Base-by-base conservation (phyloP, 2,329 filamentous ascomycete genomes). In the Dothiorella sarmentorum region DNA sequence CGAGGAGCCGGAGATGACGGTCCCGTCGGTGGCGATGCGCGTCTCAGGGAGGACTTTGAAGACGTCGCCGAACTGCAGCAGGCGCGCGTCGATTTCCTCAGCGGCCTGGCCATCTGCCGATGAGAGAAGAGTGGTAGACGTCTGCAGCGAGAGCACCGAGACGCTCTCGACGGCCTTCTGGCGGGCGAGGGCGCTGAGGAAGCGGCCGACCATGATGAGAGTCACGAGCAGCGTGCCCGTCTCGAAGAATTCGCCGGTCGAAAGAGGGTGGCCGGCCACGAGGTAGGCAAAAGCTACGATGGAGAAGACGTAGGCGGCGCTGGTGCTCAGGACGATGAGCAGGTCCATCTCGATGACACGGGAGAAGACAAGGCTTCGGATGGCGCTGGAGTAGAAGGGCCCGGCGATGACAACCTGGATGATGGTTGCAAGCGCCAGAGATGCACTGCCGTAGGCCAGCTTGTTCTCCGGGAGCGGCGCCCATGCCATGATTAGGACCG, bases 1-100 rank as follows among this genome's bases (percentile, higher is more conserved):
- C 0, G 83, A 86, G 0, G 72, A 74, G 0, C 89, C 89, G 1
- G 73, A 72, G 0, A 86, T 61, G 0, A 93, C 80, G 0, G 77
- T 80, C 0, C 89, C 89, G 64, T 94, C 90, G 0, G 89, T 92
- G 0, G 84, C 81, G 4, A 91, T 75, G 0, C 70, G 70, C 0
- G 76, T 75, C 57, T 91, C 82, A 0, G 88, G 85, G 0, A 74
- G 64, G 3, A 90, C 80, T 40, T 80, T 82, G 73, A 93, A 87
- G 0, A 74, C 62, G 65, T 94, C 90, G 0, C 85, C 86, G 61
- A 87, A 87, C 63, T 93, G 87, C 1, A 93, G 77, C 1, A 92
- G 79, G 0, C 81, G 76, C 2, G 79, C 75, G 64, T 92, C 89
- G 27, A 91, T 85, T 31, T 85, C 81, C 3, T 64, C 65, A 56